Percentiles rank a stretch among this genome's conserved stretches.
phyloP scores from a whole-genome alignment of 805 yeast species.

The Nakazawaea ernobii region DNA sequence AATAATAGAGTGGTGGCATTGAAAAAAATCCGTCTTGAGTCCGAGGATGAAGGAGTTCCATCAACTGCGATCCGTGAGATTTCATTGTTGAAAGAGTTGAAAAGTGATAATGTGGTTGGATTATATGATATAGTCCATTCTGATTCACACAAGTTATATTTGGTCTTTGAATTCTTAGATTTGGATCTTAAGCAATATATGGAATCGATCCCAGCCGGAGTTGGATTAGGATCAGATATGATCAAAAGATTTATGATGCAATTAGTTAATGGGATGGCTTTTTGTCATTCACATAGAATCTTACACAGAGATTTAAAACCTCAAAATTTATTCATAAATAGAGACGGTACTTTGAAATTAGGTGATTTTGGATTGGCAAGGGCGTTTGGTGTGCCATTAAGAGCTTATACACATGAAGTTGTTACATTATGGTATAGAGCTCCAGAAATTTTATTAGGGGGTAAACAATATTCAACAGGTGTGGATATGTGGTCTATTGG shows the following conservation, averaged over 20 bases:
- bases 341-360: slow-evolving; percentile 87
- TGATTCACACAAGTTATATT: slow-evolving; percentile 84
- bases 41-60: slow-evolving; percentile 98
- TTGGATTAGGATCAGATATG: slow-evolving; percentile 83
- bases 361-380: slow-evolving; percentile 95
- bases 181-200: slow-evolving; percentile 93
- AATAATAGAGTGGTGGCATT: slow-evolving; percentile 93
- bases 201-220: slow-evolving; percentile 92
- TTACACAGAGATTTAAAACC: slow-evolving; percentile 96
- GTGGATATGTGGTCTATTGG: slow-evolving; percentile 99
- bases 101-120: slow-evolving; percentile 89
- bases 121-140: slow-evolving; percentile 93
- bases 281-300: slow-evolving; percentile 92
- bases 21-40: slow-evolving; percentile 90
- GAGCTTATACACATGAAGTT: slow-evolving; percentile 97
- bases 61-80: slow-evolving; percentile 97
- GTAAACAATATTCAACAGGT: slow-evolving; percentile 95
- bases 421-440: slow-evolving; percentile 98
- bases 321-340: slow-evolving; percentile 89
- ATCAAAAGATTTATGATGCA: slow-evolving; percentile 92
- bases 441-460: slow-evolving; percentile 93
- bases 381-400: slow-evolving; percentile 94
- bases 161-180: slow-evolving; percentile 91
- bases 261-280: slow-evolving; percentile 81
- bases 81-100: slow-evolving; percentile 86